Evolutionary conservation across 768 basidiomycete species (phyloP).

Genomic region (Cantharellus cinnabarinus): DNA sequence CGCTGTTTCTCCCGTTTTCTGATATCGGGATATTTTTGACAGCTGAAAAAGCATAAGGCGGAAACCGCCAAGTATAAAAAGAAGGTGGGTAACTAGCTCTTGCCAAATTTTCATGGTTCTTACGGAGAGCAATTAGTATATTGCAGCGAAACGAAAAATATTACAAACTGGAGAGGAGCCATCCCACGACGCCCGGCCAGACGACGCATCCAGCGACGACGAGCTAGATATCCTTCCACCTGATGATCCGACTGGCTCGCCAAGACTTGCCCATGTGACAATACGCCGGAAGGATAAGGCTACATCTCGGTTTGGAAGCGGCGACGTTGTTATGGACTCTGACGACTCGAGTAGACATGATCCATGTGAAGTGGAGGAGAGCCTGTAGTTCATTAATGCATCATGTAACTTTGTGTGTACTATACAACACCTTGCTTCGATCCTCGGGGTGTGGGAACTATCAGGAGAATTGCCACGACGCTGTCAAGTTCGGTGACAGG

Average conservation of each 20-base stretch:
- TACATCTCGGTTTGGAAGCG: background rate
- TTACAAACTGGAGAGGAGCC: too few species aligned
- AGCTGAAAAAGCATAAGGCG: background rate
- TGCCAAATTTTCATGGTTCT: background rate
- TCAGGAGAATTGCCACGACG: too few species aligned
- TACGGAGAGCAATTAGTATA: background rate
- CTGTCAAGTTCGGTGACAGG: too few species aligned
- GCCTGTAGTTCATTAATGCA: too few species aligned
- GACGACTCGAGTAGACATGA: background rate
- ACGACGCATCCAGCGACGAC: background rate
- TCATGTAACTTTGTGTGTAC: too few species aligned
- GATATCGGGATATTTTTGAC: background rate
- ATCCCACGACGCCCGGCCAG: background rate
- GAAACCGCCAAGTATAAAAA: background rate
- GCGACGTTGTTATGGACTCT: background rate
- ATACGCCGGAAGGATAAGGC: background rate
- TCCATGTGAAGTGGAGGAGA: background rate
- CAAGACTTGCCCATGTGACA: background rate
- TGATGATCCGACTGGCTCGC: too few species aligned
- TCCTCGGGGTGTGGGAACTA: too few species aligned
- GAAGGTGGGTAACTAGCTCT: background rate
- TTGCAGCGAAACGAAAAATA: too few species aligned
- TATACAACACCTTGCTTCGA: too few species aligned
- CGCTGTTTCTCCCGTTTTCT: background rate
- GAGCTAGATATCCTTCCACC: background rate